These are phyloP conservation scores for Amphirosellinia nigrospora DNA, from an alignment of 495 filamentous ascomycete genomes.

Conservation along the genomic window DNA sequence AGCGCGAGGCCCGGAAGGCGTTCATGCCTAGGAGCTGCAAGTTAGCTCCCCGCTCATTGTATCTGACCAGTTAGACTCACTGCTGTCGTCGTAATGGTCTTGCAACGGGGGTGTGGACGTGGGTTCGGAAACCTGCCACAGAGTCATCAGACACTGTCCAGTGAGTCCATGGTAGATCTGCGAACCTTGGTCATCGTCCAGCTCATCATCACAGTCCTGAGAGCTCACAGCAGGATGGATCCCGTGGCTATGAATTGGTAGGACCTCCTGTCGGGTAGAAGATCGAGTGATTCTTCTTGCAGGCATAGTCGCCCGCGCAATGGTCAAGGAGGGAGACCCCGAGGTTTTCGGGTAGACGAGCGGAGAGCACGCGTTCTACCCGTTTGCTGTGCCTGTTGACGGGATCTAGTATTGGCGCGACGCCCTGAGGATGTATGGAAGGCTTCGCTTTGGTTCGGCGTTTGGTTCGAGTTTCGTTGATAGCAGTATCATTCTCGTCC, in stretches of 20 bases:
- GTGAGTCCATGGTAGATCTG: constrained; percentile 15
- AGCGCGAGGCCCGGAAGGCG: constrained; percentile 34
- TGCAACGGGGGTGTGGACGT: constrained; percentile 18
- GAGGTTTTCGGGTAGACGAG: constrained; percentile 15
- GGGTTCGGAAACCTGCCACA: constrained; percentile 29
- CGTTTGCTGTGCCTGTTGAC: constrained; percentile 7
- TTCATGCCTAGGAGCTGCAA: constrained; percentile 31
- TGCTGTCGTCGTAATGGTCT: constrained; percentile 31
- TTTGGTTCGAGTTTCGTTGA: constrained; percentile 20
- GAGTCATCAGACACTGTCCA: constrained; percentile 32
- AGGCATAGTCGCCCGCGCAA: constrained; percentile 6
- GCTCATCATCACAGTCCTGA: constrained; percentile 15
- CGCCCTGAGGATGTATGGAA: constrained; percentile 19
- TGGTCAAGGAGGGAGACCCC: not conserved
- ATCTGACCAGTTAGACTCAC: constrained; percentile 33
- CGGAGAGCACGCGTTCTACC: constrained; percentile 22
- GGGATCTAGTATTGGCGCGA: constrained; percentile 17
- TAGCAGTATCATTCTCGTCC: constrained; percentile 29
- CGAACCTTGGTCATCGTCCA: constrained; percentile 32
- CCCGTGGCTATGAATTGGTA: constrained; percentile 35
- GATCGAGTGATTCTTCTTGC: constrained; percentile 27
- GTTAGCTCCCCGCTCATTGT: constrained; percentile 22
- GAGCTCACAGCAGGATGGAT: constrained; percentile 21
- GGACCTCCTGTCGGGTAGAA: constrained; percentile 26
- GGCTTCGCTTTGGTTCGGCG: constrained; percentile 21